Base-by-base conservation (phyloP, 495 filamentous ascomycete genomes). In the Trichoderma gamsii region DNA sequence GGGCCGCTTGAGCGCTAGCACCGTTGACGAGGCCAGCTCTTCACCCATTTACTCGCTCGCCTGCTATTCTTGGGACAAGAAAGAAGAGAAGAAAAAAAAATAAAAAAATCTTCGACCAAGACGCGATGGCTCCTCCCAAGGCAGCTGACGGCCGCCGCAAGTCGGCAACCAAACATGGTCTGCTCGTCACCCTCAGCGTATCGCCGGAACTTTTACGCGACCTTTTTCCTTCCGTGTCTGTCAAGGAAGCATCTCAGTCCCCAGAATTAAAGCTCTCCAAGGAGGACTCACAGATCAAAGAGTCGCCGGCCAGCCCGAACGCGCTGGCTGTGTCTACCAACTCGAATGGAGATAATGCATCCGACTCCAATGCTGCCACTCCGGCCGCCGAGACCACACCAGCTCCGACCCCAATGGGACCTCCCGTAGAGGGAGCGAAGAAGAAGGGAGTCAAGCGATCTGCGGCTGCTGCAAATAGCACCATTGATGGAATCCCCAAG, bases 371-470 rank as follows among this genome's bases (percentile, higher is more conserved):
- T 64, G 77, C 81, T 9, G 76, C 77, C 38, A 83, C 82, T 4
- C 81, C 81, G 7, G 78, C 77, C 15, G 71, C 79, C 41, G 69
- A 68, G 7, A 78, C 78, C 70, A 82, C 81, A 18, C 77, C 77
- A 32, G 76, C 74, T 70, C 74, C 80, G 63, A 67, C 70, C n/a
- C 49, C 73, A 41, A 83, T 83, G 81, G 80, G 79, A 2, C 81
- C 81, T 81, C 64, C 86, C 81, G 70, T 81, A 79, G 85, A 86
- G 49, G 84, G 80, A 51, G 77, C 78, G 51, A 83, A 86, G 77
- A 83, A 89, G 80, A 86, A 91, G 83, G 80, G 88, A 70, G 75
- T 84, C 71, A 73, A 82, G 85, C 72, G 79, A 74, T 74, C 73
- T 71, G 69, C 82, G 71, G 72, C 74, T 49, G 74, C 77, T 67